phyloP scores from a whole-genome alignment of 768 basidiomycete genomes.

The Porphyrellus cyaneotinctus region DNA sequence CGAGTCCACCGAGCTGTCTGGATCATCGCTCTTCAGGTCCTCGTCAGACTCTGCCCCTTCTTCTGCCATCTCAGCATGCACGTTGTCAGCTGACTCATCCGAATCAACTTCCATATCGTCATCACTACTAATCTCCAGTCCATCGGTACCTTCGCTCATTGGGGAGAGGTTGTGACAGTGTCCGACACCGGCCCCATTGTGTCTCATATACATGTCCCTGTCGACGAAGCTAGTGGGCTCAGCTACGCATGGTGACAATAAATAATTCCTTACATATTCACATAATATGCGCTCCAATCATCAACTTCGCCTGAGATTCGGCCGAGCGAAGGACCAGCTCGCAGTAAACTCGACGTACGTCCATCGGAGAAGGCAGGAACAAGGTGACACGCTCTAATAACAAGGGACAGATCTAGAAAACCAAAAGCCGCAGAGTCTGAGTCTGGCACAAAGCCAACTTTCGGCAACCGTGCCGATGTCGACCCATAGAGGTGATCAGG shows the following conservation, averaged over 20 bases:
- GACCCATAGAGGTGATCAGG: conserved; percentile 1
- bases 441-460: conserved; percentile 22
- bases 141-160: neutral
- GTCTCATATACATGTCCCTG: conserved; percentile 7
- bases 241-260: neutral
- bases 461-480: conserved; percentile 10
- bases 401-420: conserved; percentile 33
- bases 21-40: too few species aligned
- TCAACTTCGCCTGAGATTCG: neutral
- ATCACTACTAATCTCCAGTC: too few species aligned
- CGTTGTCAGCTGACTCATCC: too few species aligned
- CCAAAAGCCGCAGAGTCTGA: conserved; percentile 27
- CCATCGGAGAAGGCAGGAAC: conserved; percentile 33
- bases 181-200: conserved; percentile 26
- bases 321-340: neutral
- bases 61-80: too few species aligned
- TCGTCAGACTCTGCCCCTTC: too few species aligned
- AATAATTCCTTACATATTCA: conserved; percentile 22
- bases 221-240: conserved; percentile 2
- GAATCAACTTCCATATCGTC: neutral
- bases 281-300: conserved; percentile 23
- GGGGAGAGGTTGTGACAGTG: conserved; percentile 14
- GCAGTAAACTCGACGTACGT: neutral
- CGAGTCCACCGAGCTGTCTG: too few species aligned
- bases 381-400: conserved; percentile 31